phyloP scores from a whole-genome alignment of 2,329 filamentous ascomycete species.

The Geosmithia flava region DNA sequence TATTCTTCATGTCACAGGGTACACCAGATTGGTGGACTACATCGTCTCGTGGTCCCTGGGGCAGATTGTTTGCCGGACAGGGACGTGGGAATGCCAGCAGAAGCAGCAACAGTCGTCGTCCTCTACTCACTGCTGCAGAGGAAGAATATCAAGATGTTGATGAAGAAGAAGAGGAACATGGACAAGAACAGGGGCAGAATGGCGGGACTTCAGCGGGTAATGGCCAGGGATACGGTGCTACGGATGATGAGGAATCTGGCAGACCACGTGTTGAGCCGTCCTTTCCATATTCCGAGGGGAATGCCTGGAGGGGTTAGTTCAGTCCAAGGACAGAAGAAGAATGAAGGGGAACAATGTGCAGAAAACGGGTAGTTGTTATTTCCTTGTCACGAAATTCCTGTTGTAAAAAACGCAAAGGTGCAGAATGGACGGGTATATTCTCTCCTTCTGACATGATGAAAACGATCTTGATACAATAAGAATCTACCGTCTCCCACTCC shows the following conservation, averaged over 20 bases:
- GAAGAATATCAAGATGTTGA: constrained; percentile 12
- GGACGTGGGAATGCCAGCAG: not conserved
- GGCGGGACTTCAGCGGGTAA: not conserved
- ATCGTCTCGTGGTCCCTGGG: constrained; percentile 3
- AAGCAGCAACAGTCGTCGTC: constrained; percentile 10
- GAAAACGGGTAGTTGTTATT: too few species aligned
- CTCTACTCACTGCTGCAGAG: constrained; percentile 14
- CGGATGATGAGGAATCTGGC: constrained; percentile 4
- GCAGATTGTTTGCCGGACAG: not conserved
- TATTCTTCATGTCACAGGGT: constrained; percentile 16
- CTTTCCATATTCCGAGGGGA: constrained; percentile 8
- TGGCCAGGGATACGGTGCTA: constrained; percentile 8
- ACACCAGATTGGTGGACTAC: constrained; percentile 15
- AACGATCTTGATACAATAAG: too few species aligned
- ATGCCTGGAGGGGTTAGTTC: constrained; percentile 13
- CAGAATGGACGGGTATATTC: too few species aligned
- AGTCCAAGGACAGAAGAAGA: too few species aligned
- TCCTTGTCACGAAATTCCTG: too few species aligned
- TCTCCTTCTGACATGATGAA: not conserved
- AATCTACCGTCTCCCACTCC: not conserved
- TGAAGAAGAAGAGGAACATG: constrained; percentile 14
- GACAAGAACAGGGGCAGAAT: not conserved
- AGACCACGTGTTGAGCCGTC: constrained; percentile 14
- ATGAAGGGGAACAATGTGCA: too few species aligned
- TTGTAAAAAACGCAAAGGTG: too few species aligned